Evolutionary conservation across 208 protist genomes (phyloP), one percentile per base, ranked within the genome.

Genomic region (Leishmania guyanensis): DNA sequence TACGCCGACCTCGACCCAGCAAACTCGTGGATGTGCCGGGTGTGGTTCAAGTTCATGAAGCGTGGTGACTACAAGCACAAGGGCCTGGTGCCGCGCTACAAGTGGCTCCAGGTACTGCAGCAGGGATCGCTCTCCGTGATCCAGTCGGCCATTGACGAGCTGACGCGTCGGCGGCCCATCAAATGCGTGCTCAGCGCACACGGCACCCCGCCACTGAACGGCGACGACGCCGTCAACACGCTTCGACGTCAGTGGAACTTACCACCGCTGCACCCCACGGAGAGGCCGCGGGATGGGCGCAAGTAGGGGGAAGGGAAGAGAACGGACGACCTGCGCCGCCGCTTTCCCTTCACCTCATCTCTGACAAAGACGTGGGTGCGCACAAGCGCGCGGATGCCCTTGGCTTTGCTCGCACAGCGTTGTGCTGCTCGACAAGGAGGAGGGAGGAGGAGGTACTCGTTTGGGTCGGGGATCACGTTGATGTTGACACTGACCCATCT

Each of bases 31-130:
- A 91, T 97, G 91, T 96, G 94, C 65, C 94, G 94, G 9, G 92
- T 97, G 73, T 97, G 92, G 91, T 97, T 97, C 77, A 97, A 97
- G 85, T 94, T 97, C 54, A 95, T 96, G 92, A 93, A 93, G 84
- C 68, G 75, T 36, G 94, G 94, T 69, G 84, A 95, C 82, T 88
- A 96, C 88, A 95, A 94, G 77, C 90, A 90, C 60, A 86, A 86
- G 16, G 91, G 94, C 78, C 2, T 90, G 39, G 88, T 91, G 36
- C 94, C 94, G 64, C 88, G 91, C 53, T 92, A 90, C 78, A 95
- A 95, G 84, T 95, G 90, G 89, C 78, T 90, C 46, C 89, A 94
- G 73, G 84, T 97, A 54, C 82, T 87, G 70, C 82, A 78, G 16
- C 85, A 94, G 70, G 85, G 85, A 16, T 83, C 81, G 22, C 79